Conservation (phyloP, 2,329 filamentous ascomycete genomes). For the Magnaporthiopsis rhizophila region DNA sequence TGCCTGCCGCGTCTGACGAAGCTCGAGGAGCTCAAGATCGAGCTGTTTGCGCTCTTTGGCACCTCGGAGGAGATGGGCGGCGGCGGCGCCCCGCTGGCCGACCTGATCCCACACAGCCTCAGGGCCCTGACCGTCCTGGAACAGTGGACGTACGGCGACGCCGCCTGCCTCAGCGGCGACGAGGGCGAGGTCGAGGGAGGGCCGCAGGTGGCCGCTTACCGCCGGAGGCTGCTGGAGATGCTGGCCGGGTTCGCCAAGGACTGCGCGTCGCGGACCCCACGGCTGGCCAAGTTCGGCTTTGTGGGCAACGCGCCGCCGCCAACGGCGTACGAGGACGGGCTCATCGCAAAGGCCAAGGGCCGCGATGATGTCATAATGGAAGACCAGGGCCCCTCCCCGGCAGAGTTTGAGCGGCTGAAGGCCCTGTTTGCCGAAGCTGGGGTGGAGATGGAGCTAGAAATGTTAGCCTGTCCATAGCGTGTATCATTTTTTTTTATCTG, state of each 20-base stretch:
- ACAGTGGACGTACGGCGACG: slow-evolving; percentile 6
- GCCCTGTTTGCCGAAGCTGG: slow-evolving; percentile 2
- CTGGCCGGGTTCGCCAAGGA: slow-evolving; percentile 2
- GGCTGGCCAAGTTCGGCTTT: slow-evolving; percentile 2
- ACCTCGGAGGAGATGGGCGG: slow-evolving; percentile 1
- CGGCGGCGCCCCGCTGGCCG: slow-evolving; percentile 3
- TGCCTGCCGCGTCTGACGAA: slow-evolving; percentile 2
- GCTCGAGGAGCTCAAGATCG: slow-evolving; percentile 4
- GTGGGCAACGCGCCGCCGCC: background rate
- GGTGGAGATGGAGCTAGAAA: slow-evolving; percentile 2
- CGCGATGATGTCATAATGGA: background rate
- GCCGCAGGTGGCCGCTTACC: background rate
- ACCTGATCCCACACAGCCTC: slow-evolving; percentile 1
- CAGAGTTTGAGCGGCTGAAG: slow-evolving; percentile 5
- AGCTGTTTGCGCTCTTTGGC: slow-evolving; percentile 5
- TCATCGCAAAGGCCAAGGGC: background rate
- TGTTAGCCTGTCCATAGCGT: background rate
- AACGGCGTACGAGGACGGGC: background rate
- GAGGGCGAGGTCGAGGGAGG: background rate
- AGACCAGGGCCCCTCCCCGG: background rate
- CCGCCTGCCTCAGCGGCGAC: background rate
- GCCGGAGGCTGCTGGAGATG: background rate
- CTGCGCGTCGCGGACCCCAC: slow-evolving; percentile 1
- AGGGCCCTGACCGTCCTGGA: slow-evolving; percentile 2
- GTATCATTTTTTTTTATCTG: background rate